Base-by-base conservation (phyloP, 2,329 filamentous ascomycete species). In the Calonectria pseudoreteaudii region DNA sequence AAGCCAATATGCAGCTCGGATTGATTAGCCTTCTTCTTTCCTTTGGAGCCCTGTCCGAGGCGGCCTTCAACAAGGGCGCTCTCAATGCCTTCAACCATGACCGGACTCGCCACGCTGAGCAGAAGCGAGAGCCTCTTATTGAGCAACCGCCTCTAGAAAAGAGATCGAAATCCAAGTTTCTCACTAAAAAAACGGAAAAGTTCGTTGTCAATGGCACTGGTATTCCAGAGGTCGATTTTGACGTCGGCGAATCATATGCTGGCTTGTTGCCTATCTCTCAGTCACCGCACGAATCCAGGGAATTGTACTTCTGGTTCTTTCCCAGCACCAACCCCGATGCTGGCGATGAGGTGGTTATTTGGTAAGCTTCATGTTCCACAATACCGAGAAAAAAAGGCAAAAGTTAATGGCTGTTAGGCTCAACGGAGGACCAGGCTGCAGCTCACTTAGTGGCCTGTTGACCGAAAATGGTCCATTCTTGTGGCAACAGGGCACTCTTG, bases 381-480 rank as follows among this genome's bases (percentile, higher is more conserved):
- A 26, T 20, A 26, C 76, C 67, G 11, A 38, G 13, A 16, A 30
- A 41, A 38, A 28, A 23, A 28, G 31, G 0, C 0, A 11, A 23
- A 11, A 44, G 26, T 72, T 80, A 10, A 81, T 78, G 88, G 87
- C 38, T 94, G 9, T 89, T 92, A 76, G 94, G 93, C 10, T 86
- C 38, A 80, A 80, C 8, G 79, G 79, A 66, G 79, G 79, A 2
- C 79, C 79, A 0, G 79, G 79, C 13, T 80, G 79, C 53, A 80
- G 79, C 53, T 80, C 79, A 18, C 75, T 80, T 0, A 79, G 75
- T 6, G 79, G 79, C 18, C 36, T 96, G 2, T 82, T 96, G 13
- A 93, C 94, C 66, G 94, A 96, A 78, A 96, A 95, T 78, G 94
- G 94, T 0, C 93, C 94, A 0, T 93, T 95, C 79, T 71, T 89